Evolutionary conservation across 2,329 filamentous ascomycete species (phyloP).

Genomic region (Daldinia sp.): DNA sequence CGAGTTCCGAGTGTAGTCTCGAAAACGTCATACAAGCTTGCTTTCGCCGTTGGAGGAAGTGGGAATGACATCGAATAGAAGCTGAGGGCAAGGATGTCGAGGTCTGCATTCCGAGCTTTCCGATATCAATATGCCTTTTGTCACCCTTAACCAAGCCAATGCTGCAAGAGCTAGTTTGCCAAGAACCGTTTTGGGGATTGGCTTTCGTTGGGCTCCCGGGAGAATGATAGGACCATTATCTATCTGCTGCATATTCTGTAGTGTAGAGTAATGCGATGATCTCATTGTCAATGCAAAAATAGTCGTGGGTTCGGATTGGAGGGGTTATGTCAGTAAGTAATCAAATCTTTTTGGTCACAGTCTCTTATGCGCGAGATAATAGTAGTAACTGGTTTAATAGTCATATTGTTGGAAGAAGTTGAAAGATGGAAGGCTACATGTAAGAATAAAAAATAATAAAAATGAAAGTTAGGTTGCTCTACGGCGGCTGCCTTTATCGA

Average conservation of each 20-base stretch:
- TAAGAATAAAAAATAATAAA: background rate
- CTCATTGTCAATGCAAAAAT: background rate
- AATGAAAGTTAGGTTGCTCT: background rate
- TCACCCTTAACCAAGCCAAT: slow-evolving; percentile 4
- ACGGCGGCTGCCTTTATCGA: background rate
- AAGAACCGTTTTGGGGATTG: slow-evolving; percentile 20
- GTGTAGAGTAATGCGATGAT: slow-evolving; percentile 13
- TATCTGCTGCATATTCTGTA: slow-evolving; percentile 3
- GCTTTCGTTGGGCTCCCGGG: slow-evolving; percentile 17
- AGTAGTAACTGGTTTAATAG: too few relatives aligned
- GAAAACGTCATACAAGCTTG: slow-evolving; percentile 14
- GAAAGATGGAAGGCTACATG: background rate
- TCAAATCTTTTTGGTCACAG: too few relatives aligned
- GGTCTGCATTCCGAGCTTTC: slow-evolving; percentile 29
- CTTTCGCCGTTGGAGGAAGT: background rate
- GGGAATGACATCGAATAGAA: slow-evolving; percentile 18
- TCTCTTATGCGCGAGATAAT: too few relatives aligned
- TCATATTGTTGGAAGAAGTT: background rate
- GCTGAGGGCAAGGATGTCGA: slow-evolving; percentile 21
- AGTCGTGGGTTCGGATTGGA: background rate
- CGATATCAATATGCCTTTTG: slow-evolving; percentile 21
- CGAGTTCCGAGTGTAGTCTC: background rate
- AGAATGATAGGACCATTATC: slow-evolving; percentile 5
- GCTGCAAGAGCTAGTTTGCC: slow-evolving; percentile 21
- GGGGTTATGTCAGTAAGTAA: background rate